phyloP scores from a whole-genome alignment of 495 filamentous ascomycete species.

The Viridothelium virens region DNA sequence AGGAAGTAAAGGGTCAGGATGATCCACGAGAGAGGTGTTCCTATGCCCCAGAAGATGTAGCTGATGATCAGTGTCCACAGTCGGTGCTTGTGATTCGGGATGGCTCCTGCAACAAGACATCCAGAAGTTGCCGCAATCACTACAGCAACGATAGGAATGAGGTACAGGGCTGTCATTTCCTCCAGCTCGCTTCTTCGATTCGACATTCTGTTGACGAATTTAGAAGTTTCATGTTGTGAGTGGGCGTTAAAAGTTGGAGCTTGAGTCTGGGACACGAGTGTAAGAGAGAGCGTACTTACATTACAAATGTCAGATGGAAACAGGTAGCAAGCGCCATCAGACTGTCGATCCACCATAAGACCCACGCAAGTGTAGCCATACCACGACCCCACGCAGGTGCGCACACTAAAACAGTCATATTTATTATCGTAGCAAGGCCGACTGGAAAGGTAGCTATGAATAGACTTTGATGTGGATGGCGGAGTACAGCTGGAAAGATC shows the following conservation, averaged over 20 bases:
- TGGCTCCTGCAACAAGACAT: conserved; percentile 45
- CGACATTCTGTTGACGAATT: conserved; percentile 29
- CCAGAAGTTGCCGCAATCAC: conserved; percentile 55
- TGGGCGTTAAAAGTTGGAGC: background rate
- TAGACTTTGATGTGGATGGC: conserved; percentile 51
- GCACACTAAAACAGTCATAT: conserved; percentile 50
- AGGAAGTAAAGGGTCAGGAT: conserved; percentile 55
- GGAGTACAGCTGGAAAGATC: conserved; percentile 50
- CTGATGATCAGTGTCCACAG: conserved; percentile 49
- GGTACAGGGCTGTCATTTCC: conserved; percentile 51
- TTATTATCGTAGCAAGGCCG: conserved; percentile 55
- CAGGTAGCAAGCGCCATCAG: conserved; percentile 44
- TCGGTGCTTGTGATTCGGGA: conserved; percentile 46
- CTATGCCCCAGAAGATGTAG: conserved; percentile 55
- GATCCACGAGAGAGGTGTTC: conserved; percentile 47
- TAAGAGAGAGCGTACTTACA: conserved; percentile 36
- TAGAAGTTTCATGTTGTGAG: background rate
- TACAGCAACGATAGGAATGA: conserved; percentile 52
- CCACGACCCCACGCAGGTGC: conserved; percentile 46
- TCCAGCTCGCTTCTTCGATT: conserved; percentile 34
- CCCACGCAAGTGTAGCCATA: conserved; percentile 37
- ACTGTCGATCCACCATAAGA: conserved; percentile 53
- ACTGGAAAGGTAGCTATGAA: conserved; percentile 58
- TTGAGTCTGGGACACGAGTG: background rate
- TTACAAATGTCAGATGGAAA: conserved; percentile 47